A percentile compares a stretch with the other conserved stretches of the same genome.
phyloP scores from a whole-genome alignment of 371 early-diverging fungal species.

The Lichtheimia ramosa region DNA sequence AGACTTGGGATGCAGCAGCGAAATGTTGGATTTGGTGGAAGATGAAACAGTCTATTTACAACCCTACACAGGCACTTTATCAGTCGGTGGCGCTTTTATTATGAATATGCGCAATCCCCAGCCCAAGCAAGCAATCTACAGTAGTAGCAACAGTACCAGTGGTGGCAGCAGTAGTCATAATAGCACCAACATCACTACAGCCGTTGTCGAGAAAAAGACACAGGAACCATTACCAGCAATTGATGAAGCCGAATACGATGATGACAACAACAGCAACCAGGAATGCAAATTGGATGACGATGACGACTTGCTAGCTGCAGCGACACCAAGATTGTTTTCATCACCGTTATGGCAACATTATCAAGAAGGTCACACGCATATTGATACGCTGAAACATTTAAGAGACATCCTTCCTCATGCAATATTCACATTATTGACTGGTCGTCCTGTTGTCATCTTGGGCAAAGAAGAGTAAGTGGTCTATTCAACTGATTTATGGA shows the following conservation, averaged over 20 bases:
- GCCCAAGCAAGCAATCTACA: conserved; percentile 15
- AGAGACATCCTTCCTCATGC: conserved; percentile 25
- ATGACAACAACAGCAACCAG: not conserved
- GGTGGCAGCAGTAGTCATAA: no score
- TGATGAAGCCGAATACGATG: conserved; percentile 2
- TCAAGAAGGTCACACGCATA: not conserved
- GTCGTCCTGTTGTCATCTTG: conserved; percentile 38
- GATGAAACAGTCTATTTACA: conserved; percentile 16
- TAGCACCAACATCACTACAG: conserved; percentile 11
- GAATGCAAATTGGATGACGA: no score
- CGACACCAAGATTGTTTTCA: not conserved
- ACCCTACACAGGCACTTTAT: conserved; percentile 26
- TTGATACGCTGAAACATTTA: conserved; percentile 4
- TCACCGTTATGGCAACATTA: not conserved
- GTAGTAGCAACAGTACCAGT: conserved; percentile 11
- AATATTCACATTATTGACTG: conserved; percentile 42
- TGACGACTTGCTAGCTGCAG: no score
- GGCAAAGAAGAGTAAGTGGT: conserved; percentile 24
- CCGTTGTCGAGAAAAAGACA: conserved; percentile 1
- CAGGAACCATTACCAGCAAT: conserved; percentile 8
- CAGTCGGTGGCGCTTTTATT: conserved; percentile 37
- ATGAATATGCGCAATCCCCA: conserved; percentile 40
- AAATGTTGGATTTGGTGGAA: conserved; percentile 29
- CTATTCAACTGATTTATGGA: not conserved
- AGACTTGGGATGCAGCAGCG: conserved; percentile 33